phyloP scores from a whole-genome alignment of 2,329 filamentous ascomycete genomes.

The Fusarium liriodendri region DNA sequence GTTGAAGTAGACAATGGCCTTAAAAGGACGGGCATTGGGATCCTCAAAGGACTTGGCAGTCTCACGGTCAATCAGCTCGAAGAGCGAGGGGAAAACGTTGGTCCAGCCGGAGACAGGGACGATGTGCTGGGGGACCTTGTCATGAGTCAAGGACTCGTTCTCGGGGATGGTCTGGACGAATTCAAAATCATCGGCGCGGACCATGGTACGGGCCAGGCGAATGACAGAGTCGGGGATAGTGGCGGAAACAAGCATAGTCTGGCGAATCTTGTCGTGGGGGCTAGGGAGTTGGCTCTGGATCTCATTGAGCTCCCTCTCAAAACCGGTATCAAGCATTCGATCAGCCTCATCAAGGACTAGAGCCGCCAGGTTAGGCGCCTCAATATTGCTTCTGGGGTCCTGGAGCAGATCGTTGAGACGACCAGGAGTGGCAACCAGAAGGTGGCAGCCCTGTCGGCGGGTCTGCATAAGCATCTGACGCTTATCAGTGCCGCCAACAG shows the following conservation, averaged over 20 bases:
- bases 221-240: constrained; percentile 90
- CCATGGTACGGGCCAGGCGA: constrained; percentile 78
- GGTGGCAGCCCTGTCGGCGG: constrained; percentile 81
- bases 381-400: constrained; percentile 71
- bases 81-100: constrained; percentile 79
- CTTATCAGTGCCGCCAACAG: constrained; percentile 95
- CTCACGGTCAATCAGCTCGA: constrained; percentile 79
- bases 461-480: constrained; percentile 73
- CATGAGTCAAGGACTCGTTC: constrained; percentile 86
- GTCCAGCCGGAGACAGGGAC: constrained; percentile 75
- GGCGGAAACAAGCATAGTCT: constrained; percentile 95
- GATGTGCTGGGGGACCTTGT: constrained; percentile 83
- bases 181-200: constrained; percentile 83
- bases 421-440: constrained; percentile 91
- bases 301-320: constrained; percentile 71
- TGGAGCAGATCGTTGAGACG: constrained; percentile 84
- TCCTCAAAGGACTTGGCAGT: constrained; percentile 56
- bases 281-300: constrained; percentile 74
- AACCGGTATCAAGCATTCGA: constrained; percentile 97
- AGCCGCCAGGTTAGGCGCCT: constrained; percentile 85
- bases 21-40: constrained; percentile 73
- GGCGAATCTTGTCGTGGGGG: constrained; percentile 72
- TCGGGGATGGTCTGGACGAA: constrained; percentile 89
- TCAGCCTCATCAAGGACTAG: constrained; percentile 97
- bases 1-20: constrained; percentile 94